These are phyloP conservation scores for Phytopythium aichiense DNA, from an alignment of 352 stramenopile genomes.

Conservation along the genomic window DNA sequence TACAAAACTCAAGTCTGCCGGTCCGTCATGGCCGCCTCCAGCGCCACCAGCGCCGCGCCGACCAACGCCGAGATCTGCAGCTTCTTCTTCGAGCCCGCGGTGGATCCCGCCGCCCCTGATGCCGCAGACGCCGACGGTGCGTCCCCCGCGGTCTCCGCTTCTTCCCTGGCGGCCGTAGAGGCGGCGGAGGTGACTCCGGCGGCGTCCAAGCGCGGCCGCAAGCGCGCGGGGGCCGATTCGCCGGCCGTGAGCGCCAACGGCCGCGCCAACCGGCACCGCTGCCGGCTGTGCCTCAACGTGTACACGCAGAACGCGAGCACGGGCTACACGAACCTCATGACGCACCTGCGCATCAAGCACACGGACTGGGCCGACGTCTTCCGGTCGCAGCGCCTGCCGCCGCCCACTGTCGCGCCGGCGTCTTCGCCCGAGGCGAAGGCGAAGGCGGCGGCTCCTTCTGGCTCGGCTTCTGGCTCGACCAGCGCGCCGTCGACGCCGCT, in stretches of 20 bases:
- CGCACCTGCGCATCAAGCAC: conserved; percentile 37
- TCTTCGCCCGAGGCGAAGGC: background rate
- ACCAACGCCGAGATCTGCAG: conserved; percentile 22
- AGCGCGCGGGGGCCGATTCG: background rate
- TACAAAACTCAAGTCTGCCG: background rate
- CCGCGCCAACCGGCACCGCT: conserved; percentile 26
- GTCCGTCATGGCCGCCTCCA: background rate
- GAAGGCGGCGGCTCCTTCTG: background rate
- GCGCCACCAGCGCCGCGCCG: conserved; percentile 5
- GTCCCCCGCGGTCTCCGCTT: background rate
- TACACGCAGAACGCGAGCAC: conserved; percentile 29
- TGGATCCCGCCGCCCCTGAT: background rate
- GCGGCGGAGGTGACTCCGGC: background rate
- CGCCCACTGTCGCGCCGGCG: conserved; percentile 9
- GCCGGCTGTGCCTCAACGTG: conserved; percentile 25
- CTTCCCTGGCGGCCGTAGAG: background rate
- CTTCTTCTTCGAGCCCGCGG: conserved; percentile 37
- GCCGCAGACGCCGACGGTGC: background rate
- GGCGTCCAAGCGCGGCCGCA: background rate
- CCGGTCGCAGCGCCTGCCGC: conserved; percentile 9
- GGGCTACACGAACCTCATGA: conserved; percentile 37
- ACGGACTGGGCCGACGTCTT: conserved; percentile 22
- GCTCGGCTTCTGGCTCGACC: too few relatives aligned
- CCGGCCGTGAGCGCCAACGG: conserved; percentile 1
- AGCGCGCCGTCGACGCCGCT: conserved; percentile 1